phyloP scores from a whole-genome alignment of 1,284 basidiomycete genomes.

The Trametes sp. region DNA sequence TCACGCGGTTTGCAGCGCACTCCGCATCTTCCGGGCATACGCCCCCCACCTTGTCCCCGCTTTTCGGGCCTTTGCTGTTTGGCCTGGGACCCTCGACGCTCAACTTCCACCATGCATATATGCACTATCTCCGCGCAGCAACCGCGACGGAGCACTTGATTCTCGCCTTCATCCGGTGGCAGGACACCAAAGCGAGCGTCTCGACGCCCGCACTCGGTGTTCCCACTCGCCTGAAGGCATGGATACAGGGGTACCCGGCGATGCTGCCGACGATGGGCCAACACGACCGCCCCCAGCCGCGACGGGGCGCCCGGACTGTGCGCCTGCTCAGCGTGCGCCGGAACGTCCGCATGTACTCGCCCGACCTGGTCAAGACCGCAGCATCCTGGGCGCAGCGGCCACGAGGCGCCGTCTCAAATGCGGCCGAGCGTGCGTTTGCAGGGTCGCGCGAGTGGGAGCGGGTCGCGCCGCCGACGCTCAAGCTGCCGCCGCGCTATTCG shows the following conservation, averaged over 20 bases:
- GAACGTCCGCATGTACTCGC: slow-evolving; percentile 84
- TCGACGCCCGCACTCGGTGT: slow-evolving; percentile 60
- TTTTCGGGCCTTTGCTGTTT: slow-evolving; percentile 89
- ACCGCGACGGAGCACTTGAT: slow-evolving; percentile 90
- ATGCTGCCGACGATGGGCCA: slow-evolving; percentile 58
- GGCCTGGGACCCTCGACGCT: slow-evolving; percentile 70
- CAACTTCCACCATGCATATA: slow-evolving; percentile 81
- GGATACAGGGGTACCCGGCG: slow-evolving; percentile 86
- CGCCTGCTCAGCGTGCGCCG: slow-evolving; percentile 76
- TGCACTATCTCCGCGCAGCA: slow-evolving; percentile 81
- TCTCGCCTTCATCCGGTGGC: slow-evolving; percentile 84
- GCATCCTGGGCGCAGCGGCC: slow-evolving; percentile 70
- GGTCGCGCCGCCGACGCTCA: slow-evolving; percentile 66
- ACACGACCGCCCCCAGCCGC: slow-evolving; percentile 60
- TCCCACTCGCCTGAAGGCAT: slow-evolving; percentile 81
- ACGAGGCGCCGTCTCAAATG: slow-evolving; percentile 37
- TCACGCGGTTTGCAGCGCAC: slow-evolving; percentile 83
- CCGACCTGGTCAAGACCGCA: slow-evolving; percentile 77
- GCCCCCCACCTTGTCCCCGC: slow-evolving; percentile 82
- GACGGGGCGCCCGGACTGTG: slow-evolving; percentile 76
- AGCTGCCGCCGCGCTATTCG: slow-evolving; percentile 64
- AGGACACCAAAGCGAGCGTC: slow-evolving; percentile 54
- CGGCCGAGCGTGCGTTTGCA: slow-evolving; percentile 52
- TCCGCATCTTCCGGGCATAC: slow-evolving; percentile 84
- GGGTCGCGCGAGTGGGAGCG: slow-evolving; percentile 78